Evolutionary conservation across 345 rosid species (phyloP).

Genomic region (Noccaea bulbosa): DNA sequence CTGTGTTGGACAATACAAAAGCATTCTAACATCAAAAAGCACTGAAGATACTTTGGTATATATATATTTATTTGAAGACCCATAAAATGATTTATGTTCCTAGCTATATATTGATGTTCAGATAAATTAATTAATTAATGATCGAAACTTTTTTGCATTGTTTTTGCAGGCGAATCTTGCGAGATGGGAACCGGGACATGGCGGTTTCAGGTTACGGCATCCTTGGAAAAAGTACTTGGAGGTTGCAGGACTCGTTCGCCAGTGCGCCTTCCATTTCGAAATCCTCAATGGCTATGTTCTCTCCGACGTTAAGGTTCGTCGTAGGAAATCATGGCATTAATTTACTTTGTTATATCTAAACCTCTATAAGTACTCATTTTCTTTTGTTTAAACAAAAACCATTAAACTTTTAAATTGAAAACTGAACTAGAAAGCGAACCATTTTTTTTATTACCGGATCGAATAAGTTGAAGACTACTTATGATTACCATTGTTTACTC

Average conservation of each 20-base stretch:
- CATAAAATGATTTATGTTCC: not conserved
- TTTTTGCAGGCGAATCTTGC: slow-evolving; percentile 75
- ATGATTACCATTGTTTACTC: too few species aligned
- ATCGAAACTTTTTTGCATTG: not conserved
- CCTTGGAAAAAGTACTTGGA: slow-evolving; percentile 80
- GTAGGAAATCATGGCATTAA: not conserved
- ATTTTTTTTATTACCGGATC: not conserved
- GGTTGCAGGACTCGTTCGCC: slow-evolving; percentile 64
- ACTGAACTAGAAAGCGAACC: not conserved
- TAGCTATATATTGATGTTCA: not conserved
- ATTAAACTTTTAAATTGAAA: not conserved
- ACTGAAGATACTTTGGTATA: slow-evolving; percentile 70
- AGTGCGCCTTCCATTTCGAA: slow-evolving; percentile 78
- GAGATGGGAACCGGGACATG: slow-evolving; percentile 87
- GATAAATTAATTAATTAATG: not conserved
- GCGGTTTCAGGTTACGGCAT: slow-evolving; percentile 65
- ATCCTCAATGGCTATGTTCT: slow-evolving; percentile 55
- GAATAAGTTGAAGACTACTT: slow-evolving; percentile 1
- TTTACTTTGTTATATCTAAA: not conserved
- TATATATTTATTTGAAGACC: not conserved
- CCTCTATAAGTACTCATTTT: not conserved
- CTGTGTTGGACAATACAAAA: slow-evolving; percentile 52
- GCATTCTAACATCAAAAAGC: slow-evolving; percentile 61
- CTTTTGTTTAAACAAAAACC: not conserved
- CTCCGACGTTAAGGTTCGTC: slow-evolving; percentile 55